A percentile compares a stretch with the other conserved stretches of the same genome.
phyloP scores from a whole-genome alignment of 2,329 filamentous ascomycete species.

The Xylaria sp. region DNA sequence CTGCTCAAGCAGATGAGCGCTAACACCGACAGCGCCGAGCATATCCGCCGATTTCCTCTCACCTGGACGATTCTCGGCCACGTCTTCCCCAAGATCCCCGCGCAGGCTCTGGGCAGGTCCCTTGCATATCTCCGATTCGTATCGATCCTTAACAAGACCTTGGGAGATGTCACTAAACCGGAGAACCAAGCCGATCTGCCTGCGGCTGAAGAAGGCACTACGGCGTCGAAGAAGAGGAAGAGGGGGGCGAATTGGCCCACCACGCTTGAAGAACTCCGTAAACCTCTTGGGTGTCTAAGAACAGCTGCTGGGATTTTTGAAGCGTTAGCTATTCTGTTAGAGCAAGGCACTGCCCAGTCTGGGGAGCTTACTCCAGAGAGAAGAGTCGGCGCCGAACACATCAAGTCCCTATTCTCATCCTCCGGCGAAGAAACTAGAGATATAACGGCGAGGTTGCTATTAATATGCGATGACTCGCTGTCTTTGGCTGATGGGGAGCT shows the following conservation, averaged over 20 bases:
- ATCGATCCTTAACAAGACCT: constrained; percentile 70
- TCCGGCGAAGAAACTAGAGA: constrained; percentile 60
- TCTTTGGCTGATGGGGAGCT: constrained; percentile 49
- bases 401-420: constrained; percentile 66
- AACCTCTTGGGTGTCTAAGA: constrained; percentile 55
- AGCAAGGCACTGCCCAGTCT: constrained; percentile 54
- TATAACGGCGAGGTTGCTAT: constrained; percentile 59
- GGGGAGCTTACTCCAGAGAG: constrained; percentile 52
- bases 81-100: constrained; percentile 72
- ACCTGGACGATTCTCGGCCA: constrained; percentile 71
- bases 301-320: constrained; percentile 62
- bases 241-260: constrained; percentile 53
- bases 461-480: constrained; percentile 57
- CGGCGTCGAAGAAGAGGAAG: constrained; percentile 55
- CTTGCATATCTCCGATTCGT: constrained; percentile 77
- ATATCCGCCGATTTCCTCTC: constrained; percentile 64
- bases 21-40: constrained; percentile 59
- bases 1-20: constrained; percentile 71
- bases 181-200: constrained; percentile 31
- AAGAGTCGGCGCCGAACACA: constrained; percentile 67
- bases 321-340: constrained; percentile 60
- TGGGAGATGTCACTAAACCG: constrained; percentile 65
- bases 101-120: constrained; percentile 75
- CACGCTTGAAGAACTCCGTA: constrained; percentile 55
- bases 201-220: constrained; percentile 43